Evolutionary conservation across 805 yeast species (phyloP), one percentile per base, ranked within the genome.

Genomic region (Nematodospora valgi): DNA sequence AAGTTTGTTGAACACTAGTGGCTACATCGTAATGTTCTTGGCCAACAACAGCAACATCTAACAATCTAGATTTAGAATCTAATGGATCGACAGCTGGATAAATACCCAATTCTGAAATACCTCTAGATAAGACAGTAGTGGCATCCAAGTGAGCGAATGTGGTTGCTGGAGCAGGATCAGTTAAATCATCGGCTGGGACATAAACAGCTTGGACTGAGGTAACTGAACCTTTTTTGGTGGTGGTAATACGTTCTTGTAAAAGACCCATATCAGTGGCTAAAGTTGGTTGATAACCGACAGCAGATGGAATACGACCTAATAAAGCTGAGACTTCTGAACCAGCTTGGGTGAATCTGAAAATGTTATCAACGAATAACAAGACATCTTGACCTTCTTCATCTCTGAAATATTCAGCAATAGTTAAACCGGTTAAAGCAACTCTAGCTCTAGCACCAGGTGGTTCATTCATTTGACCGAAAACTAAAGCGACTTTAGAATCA

Each of bases 391-490:
- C 98, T 79, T 91, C 98, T 75, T 86, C 98, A 73, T 91, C 98
- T 88, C 98, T 93, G 93, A 91, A 91, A 81, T 93, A 91, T 80
- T 91, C 98, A 60, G 98, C 98, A 70, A 91, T 88, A 74, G 98
- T 91, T 72, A 91, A 82, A 83, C 98, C 98, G 57, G 98, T 93
- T 70, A 91, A 78, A 59, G 98, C 98, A 69, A 93, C 98, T 82
- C 98, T 91, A 62, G 98, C 97, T 83, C 98, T 89, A 62, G 98
- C 98, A 77, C 98, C 98, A 57, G 98, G 98, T 64, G 98, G 98
- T 82, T 91, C 98, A 82, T 91, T 91, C 98, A 91, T 91, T 80
- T 93, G 98, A 72, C 98, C 98, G 80, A 91, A 91, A 47, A 91
- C 98, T 64, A 91, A 80, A 54, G 98, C 94, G 75, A 93, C 98